Conservation (phyloP, 345 rosid species). For the Lenwebbia sp. region DNA sequence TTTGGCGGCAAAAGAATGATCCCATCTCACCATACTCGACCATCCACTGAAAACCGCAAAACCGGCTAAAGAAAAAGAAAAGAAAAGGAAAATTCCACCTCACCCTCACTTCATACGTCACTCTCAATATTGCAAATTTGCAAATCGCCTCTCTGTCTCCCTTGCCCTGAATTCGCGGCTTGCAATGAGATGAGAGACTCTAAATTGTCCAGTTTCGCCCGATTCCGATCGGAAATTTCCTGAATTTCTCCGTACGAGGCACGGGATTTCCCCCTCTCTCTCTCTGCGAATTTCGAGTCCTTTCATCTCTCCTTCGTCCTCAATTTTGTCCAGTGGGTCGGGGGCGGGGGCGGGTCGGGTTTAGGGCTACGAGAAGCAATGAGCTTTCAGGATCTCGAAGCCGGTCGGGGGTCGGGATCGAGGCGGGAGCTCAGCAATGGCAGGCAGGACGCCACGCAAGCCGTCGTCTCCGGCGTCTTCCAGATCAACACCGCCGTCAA, state of each 20-base stretch:
- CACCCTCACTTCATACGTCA: background rate
- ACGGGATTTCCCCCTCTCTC: background rate
- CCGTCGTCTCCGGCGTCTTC: constrained; percentile 92
- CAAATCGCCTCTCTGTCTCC: background rate
- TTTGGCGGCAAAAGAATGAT: background rate
- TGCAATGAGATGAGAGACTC: background rate
- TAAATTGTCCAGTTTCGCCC: background rate
- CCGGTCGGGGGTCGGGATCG: constrained; percentile 45
- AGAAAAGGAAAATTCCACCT: background rate
- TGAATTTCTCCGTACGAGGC: background rate
- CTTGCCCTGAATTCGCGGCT: background rate
- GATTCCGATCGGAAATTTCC: background rate
- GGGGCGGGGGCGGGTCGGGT: background rate
- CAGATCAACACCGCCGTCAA: constrained; percentile 96
- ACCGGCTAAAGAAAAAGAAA: background rate
- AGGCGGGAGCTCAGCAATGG: constrained; percentile 42
- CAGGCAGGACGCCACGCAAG: constrained; percentile 74
- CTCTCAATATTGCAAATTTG: background rate
- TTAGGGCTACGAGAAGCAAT: too few species aligned
- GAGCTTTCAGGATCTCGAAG: constrained; percentile 93
- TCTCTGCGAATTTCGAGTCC: background rate
- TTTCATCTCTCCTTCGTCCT: background rate
- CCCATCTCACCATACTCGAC: background rate
- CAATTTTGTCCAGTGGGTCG: background rate
- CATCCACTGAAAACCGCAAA: background rate